Evolutionary conservation across 352 stramenopile genomes (phyloP).

Genomic region (Globisporangium abappressorium): DNA sequence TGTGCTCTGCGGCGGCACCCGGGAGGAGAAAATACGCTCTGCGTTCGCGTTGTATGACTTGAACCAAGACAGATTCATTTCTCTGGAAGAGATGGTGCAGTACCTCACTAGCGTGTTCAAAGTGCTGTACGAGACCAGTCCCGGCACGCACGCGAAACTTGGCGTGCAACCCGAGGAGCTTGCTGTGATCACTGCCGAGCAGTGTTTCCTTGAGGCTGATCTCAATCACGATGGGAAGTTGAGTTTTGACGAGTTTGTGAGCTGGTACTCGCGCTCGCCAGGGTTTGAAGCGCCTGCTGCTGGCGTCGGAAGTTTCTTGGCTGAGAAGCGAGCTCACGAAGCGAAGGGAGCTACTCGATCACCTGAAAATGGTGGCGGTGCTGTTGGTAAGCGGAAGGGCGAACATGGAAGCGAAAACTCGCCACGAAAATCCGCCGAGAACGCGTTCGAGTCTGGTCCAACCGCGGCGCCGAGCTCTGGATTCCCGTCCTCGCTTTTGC

Average conservation of each 20-base stretch:
- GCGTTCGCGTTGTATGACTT: slow-evolving; percentile 88
- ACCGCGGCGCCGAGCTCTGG: slow-evolving; percentile 5
- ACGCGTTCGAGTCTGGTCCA: neutral
- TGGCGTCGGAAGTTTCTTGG: slow-evolving; percentile 27
- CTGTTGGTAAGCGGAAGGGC: neutral
- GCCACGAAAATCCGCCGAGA: neutral
- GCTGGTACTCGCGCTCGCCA: slow-evolving; percentile 73
- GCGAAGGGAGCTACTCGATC: neutral
- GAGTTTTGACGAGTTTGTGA: slow-evolving; percentile 86
- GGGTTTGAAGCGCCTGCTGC: slow-evolving; percentile 41
- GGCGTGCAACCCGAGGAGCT: slow-evolving; percentile 69
- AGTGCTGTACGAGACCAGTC: slow-evolving; percentile 81
- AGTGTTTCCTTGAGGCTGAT: slow-evolving; percentile 85
- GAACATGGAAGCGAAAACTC: slow-evolving; percentile 7
- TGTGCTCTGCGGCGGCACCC: slow-evolving; percentile 73
- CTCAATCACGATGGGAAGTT: slow-evolving; percentile 76
- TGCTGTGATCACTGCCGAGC: slow-evolving; percentile 72
- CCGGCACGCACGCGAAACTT: slow-evolving; percentile 50
- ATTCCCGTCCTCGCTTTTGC: slow-evolving; percentile 43
- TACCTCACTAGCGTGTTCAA: slow-evolving; percentile 87
- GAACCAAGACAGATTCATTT: slow-evolving; percentile 85
- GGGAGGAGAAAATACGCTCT: slow-evolving; percentile 80
- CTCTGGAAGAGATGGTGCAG: slow-evolving; percentile 85
- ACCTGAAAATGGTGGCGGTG: neutral
- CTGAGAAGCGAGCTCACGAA: slow-evolving; percentile 13